phyloP scores from a whole-genome alignment of 2,329 filamentous ascomycete species.

The Gremmenia infestans region DNA sequence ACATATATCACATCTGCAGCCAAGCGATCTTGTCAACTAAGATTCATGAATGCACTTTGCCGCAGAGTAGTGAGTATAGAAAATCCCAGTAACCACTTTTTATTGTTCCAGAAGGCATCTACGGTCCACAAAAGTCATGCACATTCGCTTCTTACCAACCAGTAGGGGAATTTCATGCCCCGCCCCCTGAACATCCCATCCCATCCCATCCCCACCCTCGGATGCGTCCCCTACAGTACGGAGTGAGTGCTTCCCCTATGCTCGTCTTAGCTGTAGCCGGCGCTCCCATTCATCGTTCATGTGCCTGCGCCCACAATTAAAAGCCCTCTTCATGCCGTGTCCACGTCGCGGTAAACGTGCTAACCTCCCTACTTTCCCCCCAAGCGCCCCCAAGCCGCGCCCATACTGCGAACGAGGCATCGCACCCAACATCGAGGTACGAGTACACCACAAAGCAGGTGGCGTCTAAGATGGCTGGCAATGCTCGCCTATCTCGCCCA shows the following conservation, averaged over 20 bases:
- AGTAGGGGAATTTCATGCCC: neutral
- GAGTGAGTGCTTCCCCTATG: neutral
- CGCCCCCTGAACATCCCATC: neutral
- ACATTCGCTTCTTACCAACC: neutral
- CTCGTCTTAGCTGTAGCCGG: neutral
- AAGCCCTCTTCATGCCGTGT: neutral
- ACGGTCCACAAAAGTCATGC: neutral
- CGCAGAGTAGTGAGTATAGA: no score
- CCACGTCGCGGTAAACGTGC: neutral
- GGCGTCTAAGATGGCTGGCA: slow-evolving; percentile 8
- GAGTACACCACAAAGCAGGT: slow-evolving; percentile 1
- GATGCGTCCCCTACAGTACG: neutral
- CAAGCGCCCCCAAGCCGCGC: neutral
- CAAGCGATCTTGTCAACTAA: no score
- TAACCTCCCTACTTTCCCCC: neutral
- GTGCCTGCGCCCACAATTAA: neutral
- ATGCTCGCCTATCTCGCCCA: slow-evolving; percentile 13
- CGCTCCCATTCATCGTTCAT: neutral
- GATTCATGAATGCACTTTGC: no score
- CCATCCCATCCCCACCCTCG: neutral
- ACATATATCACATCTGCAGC: no score
- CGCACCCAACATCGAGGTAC: neutral
- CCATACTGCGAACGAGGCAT: no score
- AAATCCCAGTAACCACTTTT: no score
- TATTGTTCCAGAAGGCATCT: no score